These are phyloP conservation scores for Meira miltonrushii DNA, from an alignment of 1,284 basidiomycete genomes.

Conservation along the genomic window DNA sequence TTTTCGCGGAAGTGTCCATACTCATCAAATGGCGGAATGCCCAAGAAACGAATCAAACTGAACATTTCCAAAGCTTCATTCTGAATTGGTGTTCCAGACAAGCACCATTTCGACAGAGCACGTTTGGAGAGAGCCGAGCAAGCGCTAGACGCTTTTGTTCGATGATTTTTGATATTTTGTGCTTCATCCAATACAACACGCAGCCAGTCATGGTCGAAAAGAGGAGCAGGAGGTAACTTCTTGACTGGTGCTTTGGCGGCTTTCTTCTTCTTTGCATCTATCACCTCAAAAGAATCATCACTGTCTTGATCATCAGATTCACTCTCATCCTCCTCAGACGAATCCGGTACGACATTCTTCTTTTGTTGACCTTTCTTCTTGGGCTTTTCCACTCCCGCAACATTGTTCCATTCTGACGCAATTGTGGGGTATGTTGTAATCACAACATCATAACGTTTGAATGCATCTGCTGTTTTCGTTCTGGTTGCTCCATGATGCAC, in stretches of 20 bases:
- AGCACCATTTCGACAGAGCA: slow-evolving; percentile 46
- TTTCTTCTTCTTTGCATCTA: slow-evolving; percentile 52
- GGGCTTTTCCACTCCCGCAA: slow-evolving; percentile 14
- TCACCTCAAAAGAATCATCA: slow-evolving; percentile 14
- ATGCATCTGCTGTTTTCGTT: slow-evolving; percentile 26
- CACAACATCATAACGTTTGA: slow-evolving; percentile 39
- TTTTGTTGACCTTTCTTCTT: slow-evolving; percentile 15
- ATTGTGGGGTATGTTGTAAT: slow-evolving; percentile 47
- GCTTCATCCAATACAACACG: slow-evolving; percentile 89
- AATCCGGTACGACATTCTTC: slow-evolving; percentile 8
- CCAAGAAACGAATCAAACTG: slow-evolving; percentile 81
- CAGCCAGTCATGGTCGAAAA: slow-evolving; percentile 78
- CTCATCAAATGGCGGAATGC: slow-evolving; percentile 74
- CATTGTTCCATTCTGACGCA: slow-evolving; percentile 32
- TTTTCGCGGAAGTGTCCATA: slow-evolving; percentile 72
- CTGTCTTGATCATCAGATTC: background rate
- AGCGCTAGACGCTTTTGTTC: slow-evolving; percentile 70
- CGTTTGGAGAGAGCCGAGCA: slow-evolving; percentile 64
- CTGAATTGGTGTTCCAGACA: slow-evolving; percentile 58
- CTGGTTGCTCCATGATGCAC: slow-evolving; percentile 44
- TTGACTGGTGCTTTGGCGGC: slow-evolving; percentile 52
- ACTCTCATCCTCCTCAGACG: slow-evolving; percentile 14
- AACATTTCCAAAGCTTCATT: slow-evolving; percentile 86
- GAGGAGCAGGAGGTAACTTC: slow-evolving; percentile 53
- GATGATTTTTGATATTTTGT: slow-evolving; percentile 91